phyloP scores from a whole-genome alignment of 2,329 filamentous ascomycete genomes.

The Onygena corvina region DNA sequence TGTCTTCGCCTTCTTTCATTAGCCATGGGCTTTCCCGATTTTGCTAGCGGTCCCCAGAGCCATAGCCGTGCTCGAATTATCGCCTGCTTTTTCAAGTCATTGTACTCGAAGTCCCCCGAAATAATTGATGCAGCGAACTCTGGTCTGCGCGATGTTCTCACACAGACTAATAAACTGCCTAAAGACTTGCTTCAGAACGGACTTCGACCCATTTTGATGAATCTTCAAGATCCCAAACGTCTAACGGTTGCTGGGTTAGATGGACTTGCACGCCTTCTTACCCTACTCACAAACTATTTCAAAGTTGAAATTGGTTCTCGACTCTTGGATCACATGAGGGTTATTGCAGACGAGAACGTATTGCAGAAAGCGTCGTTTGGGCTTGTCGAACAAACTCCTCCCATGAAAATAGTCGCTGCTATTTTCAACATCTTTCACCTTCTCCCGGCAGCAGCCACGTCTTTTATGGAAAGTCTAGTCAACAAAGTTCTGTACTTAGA shows the following conservation, averaged over 20 bases:
- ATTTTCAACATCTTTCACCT: constrained; percentile 96
- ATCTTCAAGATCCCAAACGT: constrained; percentile 84
- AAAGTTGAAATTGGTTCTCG: constrained; percentile 94
- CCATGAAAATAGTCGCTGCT: constrained; percentile 89
- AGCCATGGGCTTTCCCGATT: constrained; percentile 86
- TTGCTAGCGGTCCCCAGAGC: constrained; percentile 62
- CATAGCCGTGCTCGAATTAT: constrained; percentile 59
- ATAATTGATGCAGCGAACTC: constrained; percentile 91
- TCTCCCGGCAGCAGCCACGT: constrained; percentile 77
- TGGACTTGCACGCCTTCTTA: constrained; percentile 76
- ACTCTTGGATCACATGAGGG: constrained; percentile 85
- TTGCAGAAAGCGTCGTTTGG: constrained; percentile 89
- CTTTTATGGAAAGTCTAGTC: constrained; percentile 81
- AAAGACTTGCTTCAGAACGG: constrained; percentile 93
- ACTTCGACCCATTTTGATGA: constrained; percentile 87
- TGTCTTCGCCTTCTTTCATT: constrained; percentile 89
- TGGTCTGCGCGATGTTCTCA: constrained; percentile 74
- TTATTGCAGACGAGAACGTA: constrained; percentile 66
- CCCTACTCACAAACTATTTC: constrained; percentile 93
- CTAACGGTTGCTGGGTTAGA: constrained; percentile 81
- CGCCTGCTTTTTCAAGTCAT: constrained; percentile 91
- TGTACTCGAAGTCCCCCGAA: constrained; percentile 84
- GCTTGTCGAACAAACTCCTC: constrained; percentile 79
- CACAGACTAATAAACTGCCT: constrained; percentile 78
- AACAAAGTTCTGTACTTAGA: constrained; percentile 85